These are phyloP conservation scores for Daldinia sp. DNA, from an alignment of 2,329 filamentous ascomycete genomes.

Conservation along the genomic window DNA sequence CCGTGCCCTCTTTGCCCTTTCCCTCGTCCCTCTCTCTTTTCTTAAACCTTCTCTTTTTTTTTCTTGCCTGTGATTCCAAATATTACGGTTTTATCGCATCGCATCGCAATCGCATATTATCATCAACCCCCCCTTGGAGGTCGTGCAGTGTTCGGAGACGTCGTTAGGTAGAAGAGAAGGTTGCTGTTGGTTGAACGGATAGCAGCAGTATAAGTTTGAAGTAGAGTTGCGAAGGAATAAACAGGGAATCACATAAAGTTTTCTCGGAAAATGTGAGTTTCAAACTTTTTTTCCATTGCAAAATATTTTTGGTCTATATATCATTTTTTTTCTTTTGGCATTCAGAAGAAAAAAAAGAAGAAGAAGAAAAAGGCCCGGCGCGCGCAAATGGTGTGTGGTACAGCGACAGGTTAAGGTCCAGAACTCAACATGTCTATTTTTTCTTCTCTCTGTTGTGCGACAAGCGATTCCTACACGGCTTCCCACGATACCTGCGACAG, in stretches of 20 bases:
- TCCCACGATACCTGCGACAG: slow-evolving; percentile 10
- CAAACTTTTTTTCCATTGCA: background rate
- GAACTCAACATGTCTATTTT: slow-evolving; percentile 16
- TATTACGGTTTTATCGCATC: slow-evolving; percentile 32
- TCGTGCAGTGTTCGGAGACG: slow-evolving; percentile 49
- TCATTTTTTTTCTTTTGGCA: slow-evolving; percentile 11
- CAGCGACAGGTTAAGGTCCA: slow-evolving; percentile 29
- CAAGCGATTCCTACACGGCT: slow-evolving; percentile 10
- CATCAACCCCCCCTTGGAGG: slow-evolving; percentile 38
- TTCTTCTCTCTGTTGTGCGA: slow-evolving; percentile 26
- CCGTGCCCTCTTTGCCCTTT: slow-evolving; percentile 36
- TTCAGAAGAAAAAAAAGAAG: slow-evolving; percentile 1
- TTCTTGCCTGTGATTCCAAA: slow-evolving; percentile 11
- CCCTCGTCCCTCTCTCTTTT: slow-evolving; percentile 35
- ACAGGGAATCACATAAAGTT: slow-evolving; percentile 31
- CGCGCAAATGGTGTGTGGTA: slow-evolving; percentile 43
- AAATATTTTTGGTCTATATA: slow-evolving; percentile 9
- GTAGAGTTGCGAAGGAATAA: slow-evolving; percentile 32
- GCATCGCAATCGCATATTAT: slow-evolving; percentile 30
- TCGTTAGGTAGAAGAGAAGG: slow-evolving; percentile 44
- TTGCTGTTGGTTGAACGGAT: slow-evolving; percentile 39
- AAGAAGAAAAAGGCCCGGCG: slow-evolving; percentile 22
- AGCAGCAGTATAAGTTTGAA: slow-evolving; percentile 26
- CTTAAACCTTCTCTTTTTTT: slow-evolving; percentile 40
- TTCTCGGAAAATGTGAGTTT: slow-evolving; percentile 28